Evolutionary conservation across 805 yeast species (phyloP).

Genomic region (Barnettozyma populi): DNA sequence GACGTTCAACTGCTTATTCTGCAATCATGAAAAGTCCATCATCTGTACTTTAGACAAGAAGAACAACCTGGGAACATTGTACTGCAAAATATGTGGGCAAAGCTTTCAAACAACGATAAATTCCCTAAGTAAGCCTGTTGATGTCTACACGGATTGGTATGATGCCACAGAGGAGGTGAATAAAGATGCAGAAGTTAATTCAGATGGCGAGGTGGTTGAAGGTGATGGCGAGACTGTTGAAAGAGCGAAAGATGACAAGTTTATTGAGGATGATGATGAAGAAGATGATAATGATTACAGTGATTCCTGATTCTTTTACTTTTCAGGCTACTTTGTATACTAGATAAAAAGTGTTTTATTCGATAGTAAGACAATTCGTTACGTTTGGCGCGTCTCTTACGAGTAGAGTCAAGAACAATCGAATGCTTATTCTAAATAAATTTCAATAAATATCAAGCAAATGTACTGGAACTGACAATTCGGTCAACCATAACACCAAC

Average conservation of each 20-base stretch:
- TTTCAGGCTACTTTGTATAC: conserved; percentile 2
- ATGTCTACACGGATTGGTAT: conserved; percentile 94
- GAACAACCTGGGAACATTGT: conserved; percentile 73
- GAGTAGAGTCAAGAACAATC: conserved; percentile 9
- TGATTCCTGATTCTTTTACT: conserved; percentile 9
- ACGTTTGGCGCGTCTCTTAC: not conserved
- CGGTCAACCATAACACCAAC: not conserved
- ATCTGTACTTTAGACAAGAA: conserved; percentile 85
- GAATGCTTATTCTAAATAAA: conserved; percentile 12
- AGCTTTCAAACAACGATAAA: conserved; percentile 85
- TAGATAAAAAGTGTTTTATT: conserved; percentile 1
- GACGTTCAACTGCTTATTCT: conserved; percentile 84
- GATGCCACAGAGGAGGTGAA: conserved; percentile 82
- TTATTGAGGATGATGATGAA: conserved; percentile 24
- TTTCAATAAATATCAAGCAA: conserved; percentile 1
- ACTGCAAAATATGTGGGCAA: conserved; percentile 93
- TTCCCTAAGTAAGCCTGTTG: conserved; percentile 77
- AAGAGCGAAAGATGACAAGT: conserved; percentile 15
- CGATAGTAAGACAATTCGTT: not conserved
- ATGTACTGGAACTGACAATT: not conserved
- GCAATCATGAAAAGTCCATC: conserved; percentile 93
- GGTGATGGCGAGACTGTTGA: conserved; percentile 13
- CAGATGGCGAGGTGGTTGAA: conserved; percentile 27
- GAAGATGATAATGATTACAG: conserved; percentile 25
- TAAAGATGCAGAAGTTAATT: conserved; percentile 31